Percentiles rank a stretch among this genome's conserved stretches.
Conservation (phyloP, 257 asterid species). For the Jasminum sambac region DNA sequence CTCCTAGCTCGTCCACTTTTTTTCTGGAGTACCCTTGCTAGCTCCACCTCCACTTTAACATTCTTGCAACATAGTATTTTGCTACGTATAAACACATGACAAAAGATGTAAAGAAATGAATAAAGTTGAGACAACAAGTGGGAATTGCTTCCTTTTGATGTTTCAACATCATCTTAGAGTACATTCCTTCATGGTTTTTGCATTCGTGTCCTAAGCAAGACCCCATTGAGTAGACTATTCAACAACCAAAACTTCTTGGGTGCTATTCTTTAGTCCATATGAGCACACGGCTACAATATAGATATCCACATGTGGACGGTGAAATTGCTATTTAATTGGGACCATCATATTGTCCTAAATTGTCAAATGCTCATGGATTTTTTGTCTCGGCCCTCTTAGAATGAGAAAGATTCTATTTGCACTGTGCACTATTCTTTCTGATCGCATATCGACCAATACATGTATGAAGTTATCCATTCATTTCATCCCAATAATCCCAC, state of each 20-base stretch:
- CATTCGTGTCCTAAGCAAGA: neutral
- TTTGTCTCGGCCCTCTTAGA: neutral
- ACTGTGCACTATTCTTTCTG: neutral
- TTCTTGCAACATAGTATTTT: neutral
- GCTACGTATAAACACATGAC: neutral
- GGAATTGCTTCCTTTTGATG: neutral
- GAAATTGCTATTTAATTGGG: constrained; percentile 8
- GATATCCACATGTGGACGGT: constrained; percentile 3
- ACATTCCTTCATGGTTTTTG: neutral
- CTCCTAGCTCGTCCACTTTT: too few relatives aligned
- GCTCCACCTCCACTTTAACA: neutral
- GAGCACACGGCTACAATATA: constrained; percentile 1
- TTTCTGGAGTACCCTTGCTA: too few relatives aligned
- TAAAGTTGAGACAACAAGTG: neutral
- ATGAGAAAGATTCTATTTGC: neutral
- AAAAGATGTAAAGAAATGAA: neutral
- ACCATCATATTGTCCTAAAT: constrained; percentile 34
- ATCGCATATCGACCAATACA: neutral
- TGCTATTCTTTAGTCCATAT: neutral
- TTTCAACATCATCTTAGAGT: constrained; percentile 2
- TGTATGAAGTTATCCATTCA: too few relatives aligned
- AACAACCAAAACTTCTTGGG: constrained; percentile 19
- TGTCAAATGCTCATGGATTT: constrained; percentile 30
- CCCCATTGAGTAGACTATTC: constrained; percentile 22
- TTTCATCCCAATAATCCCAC: too few relatives aligned